Percentiles rank a stretch among this genome's conserved stretches.
These are phyloP conservation scores for Hysterangium stoloniferum DNA, from an alignment of 768 basidiomycete genomes.

Conservation along the genomic window DNA sequence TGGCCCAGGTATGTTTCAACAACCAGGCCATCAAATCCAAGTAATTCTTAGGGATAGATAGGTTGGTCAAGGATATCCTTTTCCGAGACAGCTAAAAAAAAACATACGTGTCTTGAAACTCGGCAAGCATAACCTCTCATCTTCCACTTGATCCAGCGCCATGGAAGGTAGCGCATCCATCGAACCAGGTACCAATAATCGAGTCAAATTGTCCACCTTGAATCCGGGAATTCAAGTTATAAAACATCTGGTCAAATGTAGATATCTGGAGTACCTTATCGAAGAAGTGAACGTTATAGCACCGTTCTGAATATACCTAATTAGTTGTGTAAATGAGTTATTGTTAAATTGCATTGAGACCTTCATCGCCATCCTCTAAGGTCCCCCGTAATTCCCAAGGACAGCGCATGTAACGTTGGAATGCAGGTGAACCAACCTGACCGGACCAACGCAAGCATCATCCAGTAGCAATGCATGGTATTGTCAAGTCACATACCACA, in stretches of 20 bases:
- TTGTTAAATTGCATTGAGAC: constrained; percentile 27
- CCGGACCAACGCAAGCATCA: neutral
- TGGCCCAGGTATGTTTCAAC: constrained; percentile 75
- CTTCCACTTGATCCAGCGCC: constrained; percentile 72
- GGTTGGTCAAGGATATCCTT: too few species aligned
- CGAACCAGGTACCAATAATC: constrained; percentile 56
- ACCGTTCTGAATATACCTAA: too few species aligned
- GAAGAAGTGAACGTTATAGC: constrained; percentile 27
- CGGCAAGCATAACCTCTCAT: constrained; percentile 61
- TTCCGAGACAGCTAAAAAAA: neutral
- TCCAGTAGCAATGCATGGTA: neutral
- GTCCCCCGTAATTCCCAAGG: constrained; percentile 80
- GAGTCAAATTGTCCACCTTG: constrained; percentile 72
- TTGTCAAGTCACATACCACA: constrained; percentile 43
- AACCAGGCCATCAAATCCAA: constrained; percentile 77
- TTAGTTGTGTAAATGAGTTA: constrained; percentile 2
- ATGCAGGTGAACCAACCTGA: constrained; percentile 84
- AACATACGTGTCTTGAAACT: constrained; percentile 60
- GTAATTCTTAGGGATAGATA: constrained; percentile 33
- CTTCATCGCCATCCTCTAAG: constrained; percentile 80
- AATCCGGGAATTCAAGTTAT: neutral
- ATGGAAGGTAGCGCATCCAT: constrained; percentile 72
- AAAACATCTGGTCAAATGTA: neutral
- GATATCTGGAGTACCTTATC: constrained; percentile 50
- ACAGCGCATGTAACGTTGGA: constrained; percentile 88